Conservation (phyloP, 2,329 filamentous ascomycete species). For the Nemania abortiva region DNA sequence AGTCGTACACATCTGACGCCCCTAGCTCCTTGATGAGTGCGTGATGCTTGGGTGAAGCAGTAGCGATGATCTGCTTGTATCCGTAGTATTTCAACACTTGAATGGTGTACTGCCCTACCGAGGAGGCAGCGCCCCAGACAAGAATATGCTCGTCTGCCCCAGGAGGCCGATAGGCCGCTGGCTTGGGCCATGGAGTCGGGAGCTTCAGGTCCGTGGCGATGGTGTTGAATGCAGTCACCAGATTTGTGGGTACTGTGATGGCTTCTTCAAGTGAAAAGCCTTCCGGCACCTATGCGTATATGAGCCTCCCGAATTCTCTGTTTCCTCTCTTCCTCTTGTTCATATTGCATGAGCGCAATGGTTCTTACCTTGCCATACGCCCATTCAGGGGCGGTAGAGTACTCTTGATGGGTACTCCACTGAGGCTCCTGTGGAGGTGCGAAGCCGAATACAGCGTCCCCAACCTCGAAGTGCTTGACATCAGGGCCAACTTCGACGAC, state of each 20-base stretch:
- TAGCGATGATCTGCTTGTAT: constrained; percentile 63
- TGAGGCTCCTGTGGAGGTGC: constrained; percentile 57
- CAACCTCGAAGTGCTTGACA: constrained; percentile 59
- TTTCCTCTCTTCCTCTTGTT: neutral
- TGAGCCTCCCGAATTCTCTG: neutral
- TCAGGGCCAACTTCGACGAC: constrained; percentile 64
- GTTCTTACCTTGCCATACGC: constrained; percentile 57
- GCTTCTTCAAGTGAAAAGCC: constrained; percentile 45
- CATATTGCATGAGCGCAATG: neutral
- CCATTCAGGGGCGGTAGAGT: constrained; percentile 64
- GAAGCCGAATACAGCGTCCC: constrained; percentile 69
- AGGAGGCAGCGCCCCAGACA: constrained; percentile 66
- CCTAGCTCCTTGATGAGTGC: constrained; percentile 58
- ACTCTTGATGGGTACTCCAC: constrained; percentile 68
- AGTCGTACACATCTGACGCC: constrained; percentile 62
- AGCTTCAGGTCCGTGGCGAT: constrained; percentile 64
- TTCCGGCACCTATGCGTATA: constrained; percentile 41
- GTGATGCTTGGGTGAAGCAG: constrained; percentile 61
- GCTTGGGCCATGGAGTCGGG: constrained; percentile 68
- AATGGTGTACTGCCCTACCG: constrained; percentile 63
- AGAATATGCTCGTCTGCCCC: constrained; percentile 57
- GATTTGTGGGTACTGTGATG: constrained; percentile 65
- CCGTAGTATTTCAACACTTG: constrained; percentile 66
- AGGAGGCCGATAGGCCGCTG: constrained; percentile 54
- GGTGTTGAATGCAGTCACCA: constrained; percentile 71